These are phyloP conservation scores for Aspergillus ochraceoroseus DNA, from an alignment of 2,329 filamentous ascomycete species.

Conservation along the genomic window DNA sequence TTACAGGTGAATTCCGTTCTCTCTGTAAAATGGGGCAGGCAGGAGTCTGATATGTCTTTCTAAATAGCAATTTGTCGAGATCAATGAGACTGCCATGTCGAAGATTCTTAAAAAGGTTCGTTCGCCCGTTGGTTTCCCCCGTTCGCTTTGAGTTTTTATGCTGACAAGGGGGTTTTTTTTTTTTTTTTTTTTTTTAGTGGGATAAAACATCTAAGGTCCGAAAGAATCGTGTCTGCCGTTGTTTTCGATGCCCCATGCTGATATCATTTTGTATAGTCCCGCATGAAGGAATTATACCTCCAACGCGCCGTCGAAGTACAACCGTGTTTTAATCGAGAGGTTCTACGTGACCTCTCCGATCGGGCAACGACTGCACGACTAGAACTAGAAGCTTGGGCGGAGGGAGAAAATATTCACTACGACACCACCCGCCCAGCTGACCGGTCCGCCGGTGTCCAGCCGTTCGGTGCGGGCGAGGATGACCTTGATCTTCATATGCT, in stretches of 20 bases:
- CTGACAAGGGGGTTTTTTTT: too few relatives aligned
- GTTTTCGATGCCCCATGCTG: background rate
- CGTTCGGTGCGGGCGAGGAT: conserved; percentile 69
- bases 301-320: conserved; percentile 95
- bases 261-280: conserved; percentile 54
- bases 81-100: conserved; percentile 95
- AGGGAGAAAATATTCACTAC: conserved; percentile 88
- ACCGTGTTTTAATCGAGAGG: conserved; percentile 94
- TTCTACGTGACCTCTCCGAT: conserved; percentile 93
- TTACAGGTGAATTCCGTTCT: conserved; percentile 54
- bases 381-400: conserved; percentile 92
- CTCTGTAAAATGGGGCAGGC: background rate
- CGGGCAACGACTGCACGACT: conserved; percentile 94
- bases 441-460: conserved; percentile 34
- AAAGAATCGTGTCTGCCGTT: conserved; percentile 6
- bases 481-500: conserved; percentile 85
- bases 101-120: conserved; percentile 93
- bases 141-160: too few relatives aligned
- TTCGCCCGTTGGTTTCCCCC: conserved; percentile 19
- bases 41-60: conserved; percentile 10
- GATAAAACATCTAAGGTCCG: conserved; percentile 93
- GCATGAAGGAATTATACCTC: conserved; percentile 95
- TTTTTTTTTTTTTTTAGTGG: too few relatives aligned
- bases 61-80: conserved; percentile 87
- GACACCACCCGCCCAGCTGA: conserved; percentile 50